A percentile compares a stretch with the other conserved stretches of the same genome.
These are phyloP conservation scores for Mantamonas sphyraenae DNA, from an alignment of 78 protist genomes.

Conservation along the genomic window DNA sequence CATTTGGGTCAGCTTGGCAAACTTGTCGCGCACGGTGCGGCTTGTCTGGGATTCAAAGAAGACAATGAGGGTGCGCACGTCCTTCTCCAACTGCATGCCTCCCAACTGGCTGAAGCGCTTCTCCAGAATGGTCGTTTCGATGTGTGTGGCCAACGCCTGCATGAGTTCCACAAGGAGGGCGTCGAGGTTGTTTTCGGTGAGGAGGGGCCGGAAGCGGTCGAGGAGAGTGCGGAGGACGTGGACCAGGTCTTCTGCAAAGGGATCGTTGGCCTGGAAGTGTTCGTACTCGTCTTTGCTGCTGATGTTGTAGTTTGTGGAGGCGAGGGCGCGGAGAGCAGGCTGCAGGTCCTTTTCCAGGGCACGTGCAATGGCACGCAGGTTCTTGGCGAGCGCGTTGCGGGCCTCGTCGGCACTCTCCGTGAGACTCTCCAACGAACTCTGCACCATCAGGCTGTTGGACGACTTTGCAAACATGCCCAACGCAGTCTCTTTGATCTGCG, in stretches of 20 bases:
- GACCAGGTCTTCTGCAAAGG: too few relatives aligned
- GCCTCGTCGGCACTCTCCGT: not conserved
- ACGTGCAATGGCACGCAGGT: not conserved
- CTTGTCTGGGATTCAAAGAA: conserved; percentile 1
- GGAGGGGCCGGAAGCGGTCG: too few relatives aligned
- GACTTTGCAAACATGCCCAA: not conserved
- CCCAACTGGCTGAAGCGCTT: conserved; percentile 8
- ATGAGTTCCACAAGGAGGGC: not conserved
- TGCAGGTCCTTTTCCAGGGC: not conserved
- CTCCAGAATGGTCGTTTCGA: not conserved
- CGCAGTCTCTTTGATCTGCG: not conserved
- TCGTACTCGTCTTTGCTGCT: too few relatives aligned
- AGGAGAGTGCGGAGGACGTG: too few relatives aligned
- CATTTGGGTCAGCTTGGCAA: conserved; percentile 14
- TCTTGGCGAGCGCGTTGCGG: not conserved
- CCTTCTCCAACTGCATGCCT: conserved; percentile 17
- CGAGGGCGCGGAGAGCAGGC: too few relatives aligned
- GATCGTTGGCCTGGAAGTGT: too few relatives aligned
- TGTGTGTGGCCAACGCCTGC: not conserved
- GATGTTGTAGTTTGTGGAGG: too few relatives aligned
- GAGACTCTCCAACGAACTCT: not conserved
- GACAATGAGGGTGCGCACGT: conserved; percentile 7
- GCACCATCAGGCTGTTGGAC: not conserved
- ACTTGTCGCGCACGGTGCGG: conserved; percentile 23
- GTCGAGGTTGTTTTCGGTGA: not conserved